Percentiles rank a stretch among this genome's conserved stretches.
These are phyloP conservation scores for Mycena albidolilacea DNA, from an alignment of 768 basidiomycete species.

Conservation along the genomic window DNA sequence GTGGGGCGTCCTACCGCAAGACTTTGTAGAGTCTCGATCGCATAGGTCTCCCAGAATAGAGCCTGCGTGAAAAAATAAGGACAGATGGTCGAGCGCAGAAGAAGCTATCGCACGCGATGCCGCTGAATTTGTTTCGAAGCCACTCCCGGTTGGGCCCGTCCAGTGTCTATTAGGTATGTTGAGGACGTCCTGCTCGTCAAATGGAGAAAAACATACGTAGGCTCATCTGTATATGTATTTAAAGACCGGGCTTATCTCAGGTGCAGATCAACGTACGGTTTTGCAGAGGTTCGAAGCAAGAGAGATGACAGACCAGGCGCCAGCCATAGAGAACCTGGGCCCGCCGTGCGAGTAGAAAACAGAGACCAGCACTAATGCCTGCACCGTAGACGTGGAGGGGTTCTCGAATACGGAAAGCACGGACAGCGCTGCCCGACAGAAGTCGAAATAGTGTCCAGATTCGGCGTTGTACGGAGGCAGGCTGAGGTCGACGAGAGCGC, in stretches of 20 bases:
- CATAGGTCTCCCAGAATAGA: constrained; percentile 30
- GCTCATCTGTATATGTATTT: constrained; percentile 4
- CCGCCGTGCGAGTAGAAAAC: constrained; percentile 13
- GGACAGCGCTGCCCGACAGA: constrained; percentile 10
- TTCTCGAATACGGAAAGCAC: constrained; percentile 3
- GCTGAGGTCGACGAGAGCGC: constrained; percentile 22
- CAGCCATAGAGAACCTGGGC: constrained; percentile 15
- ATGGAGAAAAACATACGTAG: neutral
- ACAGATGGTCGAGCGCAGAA: too few relatives aligned
- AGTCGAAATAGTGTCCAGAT: constrained; percentile 15
- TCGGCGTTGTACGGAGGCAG: constrained; percentile 1
- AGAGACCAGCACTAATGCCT: constrained; percentile 10
- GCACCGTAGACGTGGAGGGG: neutral
- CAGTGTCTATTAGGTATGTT: neutral
- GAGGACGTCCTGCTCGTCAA: too few relatives aligned
- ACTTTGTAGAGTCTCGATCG: constrained; percentile 16
- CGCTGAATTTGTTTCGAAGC: neutral
- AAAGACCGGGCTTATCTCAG: neutral
- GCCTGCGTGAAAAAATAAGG: neutral
- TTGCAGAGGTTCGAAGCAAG: constrained; percentile 14
- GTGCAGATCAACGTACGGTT: constrained; percentile 4
- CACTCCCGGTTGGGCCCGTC: neutral
- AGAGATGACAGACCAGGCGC: constrained; percentile 14
- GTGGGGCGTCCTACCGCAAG: constrained; percentile 22
- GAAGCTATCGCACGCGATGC: constrained; percentile 2